phyloP scores from a whole-genome alignment of 768 basidiomycete species.

The Gymnopilus dilepis region DNA sequence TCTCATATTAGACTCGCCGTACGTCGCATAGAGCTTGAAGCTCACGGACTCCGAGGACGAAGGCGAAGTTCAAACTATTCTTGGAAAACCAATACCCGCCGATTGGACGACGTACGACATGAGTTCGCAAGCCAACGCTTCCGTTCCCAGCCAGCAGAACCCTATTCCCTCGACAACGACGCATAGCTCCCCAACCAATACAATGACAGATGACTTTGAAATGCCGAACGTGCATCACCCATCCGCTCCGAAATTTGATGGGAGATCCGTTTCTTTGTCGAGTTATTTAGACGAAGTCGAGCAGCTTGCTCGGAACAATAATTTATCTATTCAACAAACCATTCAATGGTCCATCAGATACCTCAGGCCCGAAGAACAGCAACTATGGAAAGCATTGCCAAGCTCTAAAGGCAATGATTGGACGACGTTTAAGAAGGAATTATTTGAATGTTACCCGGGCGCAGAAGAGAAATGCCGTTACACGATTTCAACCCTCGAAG shows the following conservation, averaged over 20 bases:
- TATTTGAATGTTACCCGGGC: conserved; percentile 8
- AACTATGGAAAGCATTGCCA: conserved; percentile 1
- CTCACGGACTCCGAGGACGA: background rate
- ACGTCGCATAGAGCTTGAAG: background rate
- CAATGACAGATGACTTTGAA: background rate
- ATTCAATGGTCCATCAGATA: conserved; percentile 9
- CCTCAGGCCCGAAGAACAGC: background rate
- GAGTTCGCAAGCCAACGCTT: background rate
- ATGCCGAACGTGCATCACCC: conserved; percentile 2
- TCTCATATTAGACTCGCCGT: background rate
- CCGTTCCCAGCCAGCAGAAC: background rate
- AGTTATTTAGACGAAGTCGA: conserved; percentile 12
- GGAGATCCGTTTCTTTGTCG: background rate
- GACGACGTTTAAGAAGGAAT: conserved; percentile 1
- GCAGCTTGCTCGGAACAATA: background rate
- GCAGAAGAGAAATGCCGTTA: conserved; percentile 2
- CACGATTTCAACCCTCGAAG: conserved; percentile 1
- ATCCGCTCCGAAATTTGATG: conserved; percentile 15
- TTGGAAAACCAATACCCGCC: too few species aligned
- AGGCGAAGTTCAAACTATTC: background rate
- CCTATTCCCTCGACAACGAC: background rate
- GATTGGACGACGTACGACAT: background rate
- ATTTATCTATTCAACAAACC: background rate
- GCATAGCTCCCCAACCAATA: background rate
- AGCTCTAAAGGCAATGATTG: conserved; percentile 1